A percentile compares a stretch with the other conserved stretches of the same genome.
Evolutionary conservation across 164 flowering plant genomes (phyloP).

Genomic region (Nymphaea colorata): DNA sequence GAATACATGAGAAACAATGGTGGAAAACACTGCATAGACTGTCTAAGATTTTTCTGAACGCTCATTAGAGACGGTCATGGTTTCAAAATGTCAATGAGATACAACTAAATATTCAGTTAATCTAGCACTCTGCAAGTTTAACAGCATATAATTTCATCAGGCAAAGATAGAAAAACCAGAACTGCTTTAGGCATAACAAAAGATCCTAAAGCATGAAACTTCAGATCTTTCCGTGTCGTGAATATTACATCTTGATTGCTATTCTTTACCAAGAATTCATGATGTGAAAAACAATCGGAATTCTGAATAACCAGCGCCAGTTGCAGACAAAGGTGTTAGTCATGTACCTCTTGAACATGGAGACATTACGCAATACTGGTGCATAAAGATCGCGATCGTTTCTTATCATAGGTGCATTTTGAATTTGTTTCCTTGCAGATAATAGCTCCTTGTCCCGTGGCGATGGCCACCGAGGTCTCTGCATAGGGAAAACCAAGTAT

Average conservation of each 20-base stretch:
- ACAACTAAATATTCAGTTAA: too few species aligned
- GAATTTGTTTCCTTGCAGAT: constrained; percentile 8
- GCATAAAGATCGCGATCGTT: constrained; percentile 8
- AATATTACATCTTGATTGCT: background rate
- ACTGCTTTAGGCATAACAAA: too few species aligned
- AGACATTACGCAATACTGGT: constrained; percentile 11
- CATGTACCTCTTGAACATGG: constrained; percentile 9
- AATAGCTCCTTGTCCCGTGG: constrained; percentile 7
- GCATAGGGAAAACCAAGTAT: background rate
- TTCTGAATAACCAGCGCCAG: background rate
- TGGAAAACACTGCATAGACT: too few species aligned
- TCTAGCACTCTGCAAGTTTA: too few species aligned
- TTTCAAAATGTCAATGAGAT: too few species aligned
- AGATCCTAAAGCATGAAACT: background rate
- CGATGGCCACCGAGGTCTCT: constrained; percentile 10
- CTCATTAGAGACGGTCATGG: too few species aligned
- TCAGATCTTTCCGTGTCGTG: background rate
- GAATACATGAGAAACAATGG: too few species aligned
- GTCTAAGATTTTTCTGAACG: too few species aligned
- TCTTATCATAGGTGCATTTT: constrained; percentile 9
- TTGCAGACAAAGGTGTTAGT: background rate
- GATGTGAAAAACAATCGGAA: background rate
- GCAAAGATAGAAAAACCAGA: too few species aligned
- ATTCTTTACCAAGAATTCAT: background rate
- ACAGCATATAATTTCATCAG: too few species aligned